Conservation (phyloP, 805 yeast species). For the Wickerhamomyces canadensis region DNA sequence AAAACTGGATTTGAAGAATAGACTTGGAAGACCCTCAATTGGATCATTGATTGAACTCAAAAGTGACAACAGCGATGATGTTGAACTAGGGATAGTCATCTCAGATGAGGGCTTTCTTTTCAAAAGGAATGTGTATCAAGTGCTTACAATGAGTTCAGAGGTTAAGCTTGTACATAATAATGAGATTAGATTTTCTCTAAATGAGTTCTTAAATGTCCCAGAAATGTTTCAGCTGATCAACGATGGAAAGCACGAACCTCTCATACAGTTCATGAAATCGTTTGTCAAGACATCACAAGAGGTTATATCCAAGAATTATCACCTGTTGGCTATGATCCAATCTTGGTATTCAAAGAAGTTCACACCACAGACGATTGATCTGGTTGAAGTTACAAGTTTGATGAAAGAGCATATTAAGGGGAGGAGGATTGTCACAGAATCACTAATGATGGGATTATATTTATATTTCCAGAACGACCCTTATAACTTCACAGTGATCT, state of each 20-base stretch:
- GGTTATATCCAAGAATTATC: neutral
- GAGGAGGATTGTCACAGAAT: slow-evolving; percentile 1
- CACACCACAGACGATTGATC: slow-evolving; percentile 3
- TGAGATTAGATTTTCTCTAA: slow-evolving; percentile 5
- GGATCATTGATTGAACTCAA: slow-evolving; percentile 9
- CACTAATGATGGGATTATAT: slow-evolving; percentile 6
- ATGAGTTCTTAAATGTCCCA: slow-evolving; percentile 2
- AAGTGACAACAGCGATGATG: neutral
- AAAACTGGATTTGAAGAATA: neutral
- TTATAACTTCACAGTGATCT: slow-evolving; percentile 4
- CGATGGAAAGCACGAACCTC: neutral
- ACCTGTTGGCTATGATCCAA: slow-evolving; percentile 6
- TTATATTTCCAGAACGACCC: slow-evolving; percentile 8
- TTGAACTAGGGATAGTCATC: slow-evolving; percentile 4
- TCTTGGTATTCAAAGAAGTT: slow-evolving; percentile 5
- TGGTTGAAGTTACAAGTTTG: slow-evolving; percentile 2
- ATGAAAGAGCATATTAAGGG: slow-evolving; percentile 1
- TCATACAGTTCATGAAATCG: slow-evolving; percentile 1
- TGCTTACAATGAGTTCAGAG: slow-evolving; percentile 3
- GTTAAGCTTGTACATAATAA: neutral
- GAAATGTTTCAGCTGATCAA: slow-evolving; percentile 3
- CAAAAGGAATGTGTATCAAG: slow-evolving; percentile 5
- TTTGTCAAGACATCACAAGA: slow-evolving; percentile 5
- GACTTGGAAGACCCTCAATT: slow-evolving; percentile 4
- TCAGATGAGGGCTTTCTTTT: slow-evolving; percentile 9